Evolutionary conservation across 73 alveolate genomes (phyloP).

Genomic region (Loxodes magnus): DNA sequence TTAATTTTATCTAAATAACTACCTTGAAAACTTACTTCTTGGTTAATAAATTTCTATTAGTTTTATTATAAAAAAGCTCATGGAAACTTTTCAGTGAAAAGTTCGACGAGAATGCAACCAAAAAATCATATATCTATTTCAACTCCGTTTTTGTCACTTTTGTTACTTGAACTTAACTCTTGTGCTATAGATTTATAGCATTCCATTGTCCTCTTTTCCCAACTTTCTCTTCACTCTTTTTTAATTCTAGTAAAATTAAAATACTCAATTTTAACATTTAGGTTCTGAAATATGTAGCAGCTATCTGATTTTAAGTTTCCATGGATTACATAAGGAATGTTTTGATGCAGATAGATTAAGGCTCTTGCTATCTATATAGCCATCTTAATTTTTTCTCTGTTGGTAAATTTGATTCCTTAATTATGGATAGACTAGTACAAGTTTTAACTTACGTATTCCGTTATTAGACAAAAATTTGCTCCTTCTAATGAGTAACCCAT

Average conservation of each 20-base stretch:
- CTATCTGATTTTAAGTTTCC: slow-evolving; percentile 56
- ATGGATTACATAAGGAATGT: slow-evolving; percentile 46
- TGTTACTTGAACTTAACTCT: slow-evolving; percentile 81
- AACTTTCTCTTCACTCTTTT: no score
- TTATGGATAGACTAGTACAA: slow-evolving; percentile 76
- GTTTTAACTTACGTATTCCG: slow-evolving; percentile 76
- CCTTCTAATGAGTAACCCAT: slow-evolving; percentile 85
- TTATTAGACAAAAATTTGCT: slow-evolving; percentile 79
- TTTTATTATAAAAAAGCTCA: slow-evolving; percentile 2
- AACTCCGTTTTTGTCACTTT: slow-evolving; percentile 3
- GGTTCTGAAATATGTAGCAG: slow-evolving; percentile 66
- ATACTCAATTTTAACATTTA: slow-evolving; percentile 28
- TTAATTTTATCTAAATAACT: neutral
- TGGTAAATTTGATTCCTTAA: neutral
- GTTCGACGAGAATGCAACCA: slow-evolving; percentile 5
- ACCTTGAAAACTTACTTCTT: slow-evolving; percentile 7
- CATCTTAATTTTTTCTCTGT: neutral
- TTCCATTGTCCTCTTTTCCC: slow-evolving; percentile 81
- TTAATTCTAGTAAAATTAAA: no score
- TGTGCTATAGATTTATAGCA: slow-evolving; percentile 99
- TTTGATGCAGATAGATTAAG: slow-evolving; percentile 17
- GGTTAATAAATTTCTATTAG: no score
- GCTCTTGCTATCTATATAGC: neutral
- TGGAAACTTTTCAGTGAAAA: slow-evolving; percentile 2
- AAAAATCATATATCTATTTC: slow-evolving; percentile 9